Base-by-base conservation (phyloP, 352 stramenopile species). In the Pythium rhizo-oryzae region DNA sequence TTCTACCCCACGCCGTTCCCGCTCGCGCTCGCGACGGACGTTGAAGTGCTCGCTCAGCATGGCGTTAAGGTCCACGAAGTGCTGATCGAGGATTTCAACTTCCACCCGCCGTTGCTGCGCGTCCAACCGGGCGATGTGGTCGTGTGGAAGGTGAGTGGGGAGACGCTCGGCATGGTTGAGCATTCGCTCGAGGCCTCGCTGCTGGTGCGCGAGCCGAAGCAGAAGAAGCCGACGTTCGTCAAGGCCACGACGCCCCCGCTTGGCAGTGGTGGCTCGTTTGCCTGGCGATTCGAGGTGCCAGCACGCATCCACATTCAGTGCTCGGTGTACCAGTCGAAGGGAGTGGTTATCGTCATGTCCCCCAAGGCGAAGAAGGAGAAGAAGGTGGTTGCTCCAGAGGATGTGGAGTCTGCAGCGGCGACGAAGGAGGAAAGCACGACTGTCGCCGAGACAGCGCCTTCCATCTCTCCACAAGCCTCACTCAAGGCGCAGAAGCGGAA, bases 141-240 rank as follows among this genome's bases (percentile, higher is more conserved):
- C 3, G 65, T 78, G 16, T 85, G 72, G 72, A 77, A 62, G 16
- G 67, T 85, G 13, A 81, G 78, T n/a, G 44, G 43, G 7, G 23
- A 70, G 8, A 79, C 75, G 6, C 62, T 76, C 6, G 67, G 51
- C 12, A 81, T 81, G 72, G 75, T 82, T 0, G 78, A 85, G 62
- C 78, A 85, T 52, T 72, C 72, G 23, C 60, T 85, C 16, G 73
- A 78, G 4, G 65, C 68, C 19, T 69, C 62, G n/a, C 37, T 81
- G 37, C 33, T 59, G 24, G 37, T 47, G 24, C 25, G 33, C 4
- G 25, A 52, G 12, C 35, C 46, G 8, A 59, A 59, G 19, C 9
- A 35, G 8, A 59, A 63, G 54, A 57, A 51, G 18, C 25, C 47
- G 18, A 23, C 33, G 3, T 43, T 69, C 18, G 46, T 63, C 4